Evolutionary conservation across 352 stramenopile species (phyloP).

Genomic region (Pythium insidiosum): DNA sequence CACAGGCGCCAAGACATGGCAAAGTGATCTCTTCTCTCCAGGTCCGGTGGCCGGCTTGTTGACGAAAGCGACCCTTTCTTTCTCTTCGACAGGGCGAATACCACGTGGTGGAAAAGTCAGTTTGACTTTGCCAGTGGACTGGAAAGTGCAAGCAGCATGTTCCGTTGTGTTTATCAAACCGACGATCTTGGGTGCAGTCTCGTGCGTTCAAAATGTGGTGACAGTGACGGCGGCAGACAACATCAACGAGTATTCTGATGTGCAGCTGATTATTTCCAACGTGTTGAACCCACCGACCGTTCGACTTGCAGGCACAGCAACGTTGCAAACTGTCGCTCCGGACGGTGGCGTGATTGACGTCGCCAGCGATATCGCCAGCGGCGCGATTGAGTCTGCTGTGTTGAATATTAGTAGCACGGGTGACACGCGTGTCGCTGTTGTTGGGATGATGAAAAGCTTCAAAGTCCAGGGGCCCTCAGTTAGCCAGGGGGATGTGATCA

Average conservation of each 20-base stretch:
- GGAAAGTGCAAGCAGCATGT: conserved; percentile 26
- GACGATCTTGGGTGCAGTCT: conserved; percentile 12
- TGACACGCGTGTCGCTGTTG: conserved; percentile 40
- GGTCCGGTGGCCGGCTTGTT: conserved; percentile 42
- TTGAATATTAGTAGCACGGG: conserved; percentile 27
- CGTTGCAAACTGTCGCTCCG: conserved; percentile 17
- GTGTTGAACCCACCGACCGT: conserved; percentile 41
- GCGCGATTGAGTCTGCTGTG: conserved; percentile 27
- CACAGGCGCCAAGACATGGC: conserved; percentile 31
- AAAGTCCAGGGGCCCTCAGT: conserved; percentile 34
- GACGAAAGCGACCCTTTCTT: conserved; percentile 27
- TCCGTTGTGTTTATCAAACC: conserved; percentile 24
- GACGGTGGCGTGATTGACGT: conserved; percentile 44
- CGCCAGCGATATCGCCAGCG: conserved; percentile 21
- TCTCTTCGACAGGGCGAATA: conserved; percentile 35
- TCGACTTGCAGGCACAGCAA: conserved; percentile 17
- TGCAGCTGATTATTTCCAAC: conserved; percentile 26
- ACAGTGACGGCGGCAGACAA: conserved; percentile 24
- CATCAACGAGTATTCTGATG: conserved; percentile 23
- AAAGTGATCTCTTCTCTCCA: conserved; percentile 28
- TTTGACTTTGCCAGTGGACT: conserved; percentile 35
- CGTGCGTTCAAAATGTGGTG: conserved; percentile 28
- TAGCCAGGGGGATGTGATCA: conserved; percentile 32
- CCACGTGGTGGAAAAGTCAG: conserved; percentile 20
- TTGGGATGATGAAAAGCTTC: conserved; percentile 39